Evolutionary conservation across 805 yeast genomes (phyloP), one percentile per base, ranked within the genome.

Genomic region (Ogataea minuta): DNA sequence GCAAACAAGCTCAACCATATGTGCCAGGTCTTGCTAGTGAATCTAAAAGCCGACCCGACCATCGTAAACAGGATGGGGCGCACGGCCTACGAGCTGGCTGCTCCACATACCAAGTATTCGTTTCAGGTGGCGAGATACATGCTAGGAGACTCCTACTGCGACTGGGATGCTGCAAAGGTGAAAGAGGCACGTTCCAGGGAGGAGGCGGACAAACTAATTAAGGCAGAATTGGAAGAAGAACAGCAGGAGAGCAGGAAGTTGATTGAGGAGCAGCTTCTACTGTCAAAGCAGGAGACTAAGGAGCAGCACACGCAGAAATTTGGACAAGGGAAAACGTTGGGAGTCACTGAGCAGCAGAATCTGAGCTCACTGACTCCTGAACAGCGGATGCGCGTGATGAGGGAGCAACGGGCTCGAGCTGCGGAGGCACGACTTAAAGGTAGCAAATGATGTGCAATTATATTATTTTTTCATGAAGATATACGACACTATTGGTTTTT

Each of bases 351-450:
- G 29, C 71, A 64, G 47, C 64, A 67, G 15, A 78, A 77, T 31
- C 52, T 81, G 38, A 71, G 74, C 30, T 81, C 89, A 0, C 67
- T 91, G 39, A 72, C 79, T 6, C 88, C 81, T 1, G 87, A 79
- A 17, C 96, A 90, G 48, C 74, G 78, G 53, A 71, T 73, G 72
- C 74, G 81, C 53, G 64, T 93, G 14, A 89, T 90, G 84, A 76
- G 99, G 44, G 99, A 93, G 54, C 90, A 90, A 55, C 71, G 98
- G 39, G 97, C 97, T 1, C 74, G 98, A 39, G 99, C 99, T 0
- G 97, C 95, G 0, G 98, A 93, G 59, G 95, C 91, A 0, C 71
- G 99, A 50, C 52, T 86, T 53, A 71, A 66, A 39, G 62, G 53
- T 36, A 27, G 46, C 34, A 25, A 27, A 30, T 19, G 17, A 36